These are phyloP conservation scores for Vitis cinerea DNA, from an alignment of 164 flowering plant species.

Conservation along the genomic window DNA sequence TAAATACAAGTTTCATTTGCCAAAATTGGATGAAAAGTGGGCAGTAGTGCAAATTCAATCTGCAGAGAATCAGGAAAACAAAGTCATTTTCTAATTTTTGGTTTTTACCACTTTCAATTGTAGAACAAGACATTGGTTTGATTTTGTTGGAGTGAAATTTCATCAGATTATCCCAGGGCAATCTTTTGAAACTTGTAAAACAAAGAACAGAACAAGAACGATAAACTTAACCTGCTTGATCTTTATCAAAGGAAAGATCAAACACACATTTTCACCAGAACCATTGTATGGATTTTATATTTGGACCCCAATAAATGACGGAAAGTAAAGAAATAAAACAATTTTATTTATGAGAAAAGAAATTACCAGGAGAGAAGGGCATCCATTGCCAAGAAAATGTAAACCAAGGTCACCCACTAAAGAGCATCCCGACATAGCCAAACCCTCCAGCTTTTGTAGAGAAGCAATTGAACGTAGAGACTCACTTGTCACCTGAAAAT, in stretches of 20 bases:
- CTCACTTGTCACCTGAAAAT: slow-evolving; percentile 37
- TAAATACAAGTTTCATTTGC: too few species aligned
- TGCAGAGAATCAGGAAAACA: too few species aligned
- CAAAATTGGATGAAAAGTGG: too few species aligned
- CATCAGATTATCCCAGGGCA: too few species aligned
- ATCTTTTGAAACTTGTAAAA: neutral
- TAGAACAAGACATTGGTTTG: too few species aligned
- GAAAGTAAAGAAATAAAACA: neutral
- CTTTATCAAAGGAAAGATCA: neutral
- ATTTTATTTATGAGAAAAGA: neutral
- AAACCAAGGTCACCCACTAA: slow-evolving; percentile 41
- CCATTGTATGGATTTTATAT: neutral
- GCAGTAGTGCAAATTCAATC: too few species aligned
- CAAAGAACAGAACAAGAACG: neutral
- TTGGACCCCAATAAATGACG: neutral
- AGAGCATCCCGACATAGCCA: slow-evolving; percentile 41
- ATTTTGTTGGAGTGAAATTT: too few species aligned
- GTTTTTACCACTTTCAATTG: too few species aligned
- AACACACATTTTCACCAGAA: neutral
- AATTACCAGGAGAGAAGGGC: slow-evolving; percentile 46
- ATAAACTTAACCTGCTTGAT: too few species aligned
- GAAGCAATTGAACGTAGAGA: slow-evolving; percentile 37
- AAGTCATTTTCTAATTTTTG: too few species aligned
- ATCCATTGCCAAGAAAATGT: slow-evolving; percentile 34
- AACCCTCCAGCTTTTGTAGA: slow-evolving; percentile 36